Evolutionary conservation across 2,329 filamentous ascomycete species (phyloP).

Genomic region (Fusarium nanum): DNA sequence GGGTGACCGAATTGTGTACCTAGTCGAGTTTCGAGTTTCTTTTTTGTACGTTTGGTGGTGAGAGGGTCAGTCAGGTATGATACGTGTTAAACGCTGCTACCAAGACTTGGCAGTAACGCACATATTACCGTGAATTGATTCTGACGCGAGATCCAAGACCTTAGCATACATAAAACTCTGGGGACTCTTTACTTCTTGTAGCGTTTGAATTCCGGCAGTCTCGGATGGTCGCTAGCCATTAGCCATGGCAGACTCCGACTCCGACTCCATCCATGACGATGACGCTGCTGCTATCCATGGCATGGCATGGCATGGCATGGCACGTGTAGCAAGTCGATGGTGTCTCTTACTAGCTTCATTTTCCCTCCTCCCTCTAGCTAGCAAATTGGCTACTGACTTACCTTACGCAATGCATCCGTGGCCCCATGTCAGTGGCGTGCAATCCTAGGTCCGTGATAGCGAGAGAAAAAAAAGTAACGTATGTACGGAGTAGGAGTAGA

Average conservation of each 20-base stretch:
- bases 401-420: slow-evolving; percentile 19
- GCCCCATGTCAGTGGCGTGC: slow-evolving; percentile 21
- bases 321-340: background rate
- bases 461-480: background rate
- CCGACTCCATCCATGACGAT: background rate
- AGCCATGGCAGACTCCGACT: background rate
- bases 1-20: background rate
- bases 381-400: background rate
- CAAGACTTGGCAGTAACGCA: background rate
- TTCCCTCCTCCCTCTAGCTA: background rate
- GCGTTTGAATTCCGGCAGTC: background rate
- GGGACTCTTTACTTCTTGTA: slow-evolving; percentile 1
- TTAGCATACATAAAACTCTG: background rate
- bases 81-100: background rate
- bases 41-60: background rate
- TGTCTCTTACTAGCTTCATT: slow-evolving; percentile 3
- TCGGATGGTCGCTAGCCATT: background rate
- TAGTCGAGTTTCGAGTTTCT: background rate
- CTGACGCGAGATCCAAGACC: background rate
- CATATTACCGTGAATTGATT: background rate
- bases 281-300: background rate
- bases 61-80: background rate
- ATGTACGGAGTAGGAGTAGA: no score
- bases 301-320: background rate
- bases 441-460: slow-evolving; percentile 9